Evolutionary conservation across 805 yeast genomes (phyloP), one percentile per base, ranked within the genome.

Genomic region (Yarrowia keelungensis): DNA sequence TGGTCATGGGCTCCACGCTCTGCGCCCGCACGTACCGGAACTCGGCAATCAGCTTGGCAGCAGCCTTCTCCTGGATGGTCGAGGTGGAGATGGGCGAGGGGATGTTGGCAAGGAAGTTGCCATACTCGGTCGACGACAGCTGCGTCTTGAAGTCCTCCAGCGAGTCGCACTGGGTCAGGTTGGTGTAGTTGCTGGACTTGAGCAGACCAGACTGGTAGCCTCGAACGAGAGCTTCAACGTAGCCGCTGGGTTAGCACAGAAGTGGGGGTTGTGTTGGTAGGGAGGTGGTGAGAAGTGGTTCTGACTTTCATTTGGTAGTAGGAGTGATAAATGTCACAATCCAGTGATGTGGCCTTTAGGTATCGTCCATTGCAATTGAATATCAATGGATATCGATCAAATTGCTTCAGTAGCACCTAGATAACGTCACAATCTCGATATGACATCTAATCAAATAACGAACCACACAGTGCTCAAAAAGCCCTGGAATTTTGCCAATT

Each of bases 51-150:
- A 95, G 81, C 77, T 90, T 91, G 72, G 84, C 84, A 35, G 89
- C 84, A 59, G 96, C 88, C 73, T 86, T 85, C 59, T 89, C 90
- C 78, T 93, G 97, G 76, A 95, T 89, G n/a, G 88, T 82, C 9
- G 93, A 85, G 2, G 99, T 93, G 26, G 97, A 85, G 71, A 95
- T 81, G n/a, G 92, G 88, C 4, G 92, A 86, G 14, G 93, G 88
- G 49, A 90, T 89, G 72, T 92, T 90, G 36, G 96, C 84, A 70
- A 95, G 82, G 75, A 93, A 92, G 79, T 89, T 90, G 54, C 97
- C 97, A 80, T 95, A 95, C 76, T 96, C 99, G 11, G 99, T 94
- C 50, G 98, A 92, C 2, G 97, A 89, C 67, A 95, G 84, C 81
- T 96, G 99, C 69, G 96, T 82, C 80, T 92, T 94, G 76, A 96